Conservation (phyloP, 139 green algal genomes). For the Micractinium sp. region DNA sequence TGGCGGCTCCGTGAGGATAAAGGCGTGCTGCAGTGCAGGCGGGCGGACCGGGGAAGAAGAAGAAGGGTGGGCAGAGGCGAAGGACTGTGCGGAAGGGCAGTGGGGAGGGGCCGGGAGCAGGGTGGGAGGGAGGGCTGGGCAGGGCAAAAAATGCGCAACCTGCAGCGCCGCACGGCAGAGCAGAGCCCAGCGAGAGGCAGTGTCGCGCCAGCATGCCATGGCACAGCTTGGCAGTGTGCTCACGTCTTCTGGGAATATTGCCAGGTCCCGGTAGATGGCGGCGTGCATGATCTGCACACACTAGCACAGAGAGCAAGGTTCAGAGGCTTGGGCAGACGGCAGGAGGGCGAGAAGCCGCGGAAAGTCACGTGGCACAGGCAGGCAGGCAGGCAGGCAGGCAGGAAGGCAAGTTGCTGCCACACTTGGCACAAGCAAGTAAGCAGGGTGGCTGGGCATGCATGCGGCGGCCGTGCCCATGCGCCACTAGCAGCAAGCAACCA, state of each 20-base stretch:
- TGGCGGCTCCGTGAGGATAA: slow-evolving; percentile 85
- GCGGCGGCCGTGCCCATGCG: neutral
- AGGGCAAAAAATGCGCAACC: neutral
- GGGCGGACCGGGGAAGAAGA: slow-evolving; percentile 47
- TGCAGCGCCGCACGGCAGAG: neutral
- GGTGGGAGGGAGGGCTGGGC: neutral
- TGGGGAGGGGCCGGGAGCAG: neutral
- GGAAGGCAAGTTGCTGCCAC: no score
- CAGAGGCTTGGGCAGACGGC: no score
- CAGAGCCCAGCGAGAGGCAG: neutral
- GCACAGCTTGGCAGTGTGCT: neutral
- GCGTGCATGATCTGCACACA: slow-evolving; percentile 68
- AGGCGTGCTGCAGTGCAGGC: slow-evolving; percentile 79
- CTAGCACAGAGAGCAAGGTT: neutral
- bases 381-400: neutral
- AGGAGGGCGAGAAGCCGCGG: no score
- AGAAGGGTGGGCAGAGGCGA: slow-evolving; percentile 16
- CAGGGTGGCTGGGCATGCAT: neutral
- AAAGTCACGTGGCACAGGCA: no score
- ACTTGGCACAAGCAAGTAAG: neutral
- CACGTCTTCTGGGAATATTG: slow-evolving; percentile 50
- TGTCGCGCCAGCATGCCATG: neutral
- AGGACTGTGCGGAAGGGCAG: no score
- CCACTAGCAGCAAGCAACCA: no score
- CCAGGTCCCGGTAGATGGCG: slow-evolving; percentile 55